Evolutionary conservation across 78 protist species (phyloP).

Genomic region (Speleostelium caveatum): DNA sequence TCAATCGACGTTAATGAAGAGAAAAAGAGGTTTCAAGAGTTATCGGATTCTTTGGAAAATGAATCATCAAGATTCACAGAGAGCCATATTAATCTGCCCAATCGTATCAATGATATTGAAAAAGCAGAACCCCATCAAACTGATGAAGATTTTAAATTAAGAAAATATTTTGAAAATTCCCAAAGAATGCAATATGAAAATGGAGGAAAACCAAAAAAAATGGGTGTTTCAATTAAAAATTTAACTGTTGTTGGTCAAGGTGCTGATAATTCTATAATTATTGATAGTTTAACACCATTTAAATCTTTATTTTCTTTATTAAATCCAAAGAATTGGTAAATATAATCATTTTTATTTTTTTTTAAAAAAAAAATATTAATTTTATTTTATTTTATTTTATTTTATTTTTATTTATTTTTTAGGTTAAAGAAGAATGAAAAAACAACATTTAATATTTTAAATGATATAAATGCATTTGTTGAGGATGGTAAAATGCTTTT

Average conservation of each 20-base stretch:
- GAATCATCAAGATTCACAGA: too few species aligned
- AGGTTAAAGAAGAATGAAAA: slow-evolving; percentile 22
- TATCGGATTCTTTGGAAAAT: too few species aligned
- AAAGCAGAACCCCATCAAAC: slow-evolving; percentile 9
- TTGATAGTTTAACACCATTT: slow-evolving; percentile 48
- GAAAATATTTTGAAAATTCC: slow-evolving; percentile 71
- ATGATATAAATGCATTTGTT: slow-evolving; percentile 42
- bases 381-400: neutral
- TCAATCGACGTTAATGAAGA: too few species aligned
- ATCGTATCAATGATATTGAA: slow-evolving; percentile 19
- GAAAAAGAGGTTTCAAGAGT: too few species aligned
- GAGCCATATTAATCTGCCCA: too few species aligned
- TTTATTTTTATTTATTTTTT: neutral
- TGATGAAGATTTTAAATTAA: slow-evolving; percentile 59
- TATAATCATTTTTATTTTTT: neutral
- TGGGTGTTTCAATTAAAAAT: slow-evolving; percentile 67
- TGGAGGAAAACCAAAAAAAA: slow-evolving; percentile 35
- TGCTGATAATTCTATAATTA: slow-evolving; percentile 45
- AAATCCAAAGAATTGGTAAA: slow-evolving; percentile 57
- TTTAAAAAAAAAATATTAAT: neutral
- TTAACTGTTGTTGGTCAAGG: slow-evolving; percentile 72
- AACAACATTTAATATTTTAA: slow-evolving; percentile 68
- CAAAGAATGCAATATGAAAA: slow-evolving; percentile 15
- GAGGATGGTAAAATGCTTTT: slow-evolving; percentile 77
- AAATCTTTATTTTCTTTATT: slow-evolving; percentile 23